Percentiles rank a stretch among this genome's conserved stretches.
These are phyloP conservation scores for Durusdinium trenchii DNA, from an alignment of 73 alveolate genomes.

Conservation along the genomic window DNA sequence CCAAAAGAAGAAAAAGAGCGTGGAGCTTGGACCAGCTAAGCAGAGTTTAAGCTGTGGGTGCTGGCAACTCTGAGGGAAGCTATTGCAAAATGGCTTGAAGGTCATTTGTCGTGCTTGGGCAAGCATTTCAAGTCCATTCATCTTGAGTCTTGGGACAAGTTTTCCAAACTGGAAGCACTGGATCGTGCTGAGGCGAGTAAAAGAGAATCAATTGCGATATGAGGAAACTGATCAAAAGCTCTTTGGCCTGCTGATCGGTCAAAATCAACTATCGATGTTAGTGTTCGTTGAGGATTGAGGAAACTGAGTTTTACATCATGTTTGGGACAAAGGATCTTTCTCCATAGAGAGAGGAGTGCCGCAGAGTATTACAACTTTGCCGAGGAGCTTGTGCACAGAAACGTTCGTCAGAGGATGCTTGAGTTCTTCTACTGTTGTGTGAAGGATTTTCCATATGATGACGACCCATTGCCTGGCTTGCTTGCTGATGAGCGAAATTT, in stretches of 20 bases:
- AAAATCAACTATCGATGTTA: neutral
- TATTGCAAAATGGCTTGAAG: constrained; percentile 19
- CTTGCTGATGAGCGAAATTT: constrained; percentile 77
- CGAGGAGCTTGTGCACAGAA: constrained; percentile 57
- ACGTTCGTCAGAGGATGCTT: too few species aligned
- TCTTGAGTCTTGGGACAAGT: neutral
- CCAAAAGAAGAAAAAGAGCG: neutral
- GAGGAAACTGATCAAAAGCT: constrained; percentile 77
- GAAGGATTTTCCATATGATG: constrained; percentile 82
- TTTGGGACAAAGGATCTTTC: constrained; percentile 27
- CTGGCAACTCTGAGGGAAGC: neutral
- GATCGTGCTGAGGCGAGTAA: constrained; percentile 38
- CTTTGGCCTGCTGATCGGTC: neutral
- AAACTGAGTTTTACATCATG: neutral
- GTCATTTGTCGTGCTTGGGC: constrained; percentile 46
- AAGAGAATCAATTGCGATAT: constrained; percentile 43
- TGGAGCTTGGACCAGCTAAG: neutral
- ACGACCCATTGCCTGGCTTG: constrained; percentile 76
- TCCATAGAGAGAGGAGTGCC: constrained; percentile 48
- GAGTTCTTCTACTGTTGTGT: too few species aligned
- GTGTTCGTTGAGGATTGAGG: too few species aligned
- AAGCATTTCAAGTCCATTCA: neutral
- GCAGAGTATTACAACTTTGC: constrained; percentile 67
- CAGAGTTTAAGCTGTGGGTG: neutral
- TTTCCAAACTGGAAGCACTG: neutral